A percentile compares a stretch with the other conserved stretches of the same genome.
These are phyloP conservation scores for Pseudocercospora cruenta DNA, from an alignment of 2,329 filamentous ascomycete genomes.

Conservation along the genomic window DNA sequence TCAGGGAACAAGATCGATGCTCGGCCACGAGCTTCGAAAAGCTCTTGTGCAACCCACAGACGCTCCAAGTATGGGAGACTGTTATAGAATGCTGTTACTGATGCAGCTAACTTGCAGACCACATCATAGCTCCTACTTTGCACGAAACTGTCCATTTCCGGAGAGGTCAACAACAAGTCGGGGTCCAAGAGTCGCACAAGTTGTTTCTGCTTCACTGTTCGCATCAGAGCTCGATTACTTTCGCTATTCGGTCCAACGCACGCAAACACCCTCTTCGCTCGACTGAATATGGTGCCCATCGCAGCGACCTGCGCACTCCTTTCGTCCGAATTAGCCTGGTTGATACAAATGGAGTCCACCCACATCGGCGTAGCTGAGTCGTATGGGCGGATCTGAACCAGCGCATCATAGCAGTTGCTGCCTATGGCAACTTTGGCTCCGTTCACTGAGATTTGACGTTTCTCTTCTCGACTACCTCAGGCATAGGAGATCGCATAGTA, in stretches of 20 bases:
- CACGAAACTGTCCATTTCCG: not conserved
- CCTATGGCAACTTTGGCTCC: not conserved
- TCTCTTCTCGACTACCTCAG: not conserved
- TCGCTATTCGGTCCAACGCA: constrained; percentile 12
- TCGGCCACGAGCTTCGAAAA: not conserved
- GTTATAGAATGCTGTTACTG: not conserved
- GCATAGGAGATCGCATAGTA: not conserved
- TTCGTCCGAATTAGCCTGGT: constrained; percentile 17
- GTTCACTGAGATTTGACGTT: not conserved
- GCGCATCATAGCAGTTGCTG: not conserved
- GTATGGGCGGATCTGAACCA: not conserved
- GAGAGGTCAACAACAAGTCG: not conserved
- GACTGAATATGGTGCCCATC: constrained; percentile 18
- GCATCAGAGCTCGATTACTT: not conserved
- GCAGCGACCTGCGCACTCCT: constrained; percentile 14
- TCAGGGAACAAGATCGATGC: not conserved
- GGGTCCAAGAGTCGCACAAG: not conserved
- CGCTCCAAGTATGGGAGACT: not conserved
- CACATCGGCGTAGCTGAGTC: constrained; percentile 2
- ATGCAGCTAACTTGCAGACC: not conserved
- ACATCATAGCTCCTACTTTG: not conserved
- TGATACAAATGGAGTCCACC: constrained; percentile 22
- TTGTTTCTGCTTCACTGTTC: not conserved
- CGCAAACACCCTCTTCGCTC: constrained; percentile 12
- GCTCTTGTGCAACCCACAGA: not conserved